Conservation (phyloP, 2,329 filamentous ascomycete genomes). For the Botrytis galanthina region DNA sequence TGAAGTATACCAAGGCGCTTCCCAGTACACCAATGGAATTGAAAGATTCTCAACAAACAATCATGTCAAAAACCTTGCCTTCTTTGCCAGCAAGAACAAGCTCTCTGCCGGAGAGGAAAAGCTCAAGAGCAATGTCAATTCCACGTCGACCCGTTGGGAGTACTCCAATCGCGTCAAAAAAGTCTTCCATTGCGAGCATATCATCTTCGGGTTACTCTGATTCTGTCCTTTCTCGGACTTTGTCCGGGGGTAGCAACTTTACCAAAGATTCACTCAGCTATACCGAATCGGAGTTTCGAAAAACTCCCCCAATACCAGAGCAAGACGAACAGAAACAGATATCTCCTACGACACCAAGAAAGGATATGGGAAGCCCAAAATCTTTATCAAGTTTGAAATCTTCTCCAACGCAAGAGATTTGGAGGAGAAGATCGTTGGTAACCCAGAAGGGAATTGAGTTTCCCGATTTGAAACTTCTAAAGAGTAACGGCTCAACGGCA, state of each 20-base stretch:
- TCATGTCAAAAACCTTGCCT: slow-evolving; percentile 25
- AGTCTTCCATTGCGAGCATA: slow-evolving; percentile 28
- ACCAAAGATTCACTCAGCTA: slow-evolving; percentile 32
- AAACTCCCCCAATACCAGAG: slow-evolving; percentile 30
- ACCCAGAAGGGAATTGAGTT: slow-evolving; percentile 33
- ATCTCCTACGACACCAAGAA: slow-evolving; percentile 21
- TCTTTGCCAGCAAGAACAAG: slow-evolving; percentile 16
- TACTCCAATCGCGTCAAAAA: slow-evolving; percentile 20
- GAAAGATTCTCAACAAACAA: slow-evolving; percentile 8
- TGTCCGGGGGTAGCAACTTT: slow-evolving; percentile 30
- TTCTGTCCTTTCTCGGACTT: slow-evolving; percentile 23
- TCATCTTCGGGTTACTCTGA: slow-evolving; percentile 35
- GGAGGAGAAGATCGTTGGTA: slow-evolving; percentile 34
- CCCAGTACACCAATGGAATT: slow-evolving; percentile 25
- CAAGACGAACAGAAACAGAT: slow-evolving; percentile 28
- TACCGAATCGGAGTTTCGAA: slow-evolving; percentile 28
- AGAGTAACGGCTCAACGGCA: slow-evolving; percentile 38
- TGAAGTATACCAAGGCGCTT: slow-evolving; percentile 34
- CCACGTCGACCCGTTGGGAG: slow-evolving; percentile 34
- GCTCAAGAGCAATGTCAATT: slow-evolving; percentile 27
- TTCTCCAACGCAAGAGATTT: slow-evolving; percentile 33
- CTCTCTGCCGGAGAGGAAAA: slow-evolving; percentile 24
- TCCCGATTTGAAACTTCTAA: slow-evolving; percentile 35
- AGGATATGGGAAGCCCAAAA: slow-evolving; percentile 16
- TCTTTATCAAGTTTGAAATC: slow-evolving; percentile 26